phyloP scores from a whole-genome alignment of 164 flowering plant genomes.

The Sedum album region DNA sequence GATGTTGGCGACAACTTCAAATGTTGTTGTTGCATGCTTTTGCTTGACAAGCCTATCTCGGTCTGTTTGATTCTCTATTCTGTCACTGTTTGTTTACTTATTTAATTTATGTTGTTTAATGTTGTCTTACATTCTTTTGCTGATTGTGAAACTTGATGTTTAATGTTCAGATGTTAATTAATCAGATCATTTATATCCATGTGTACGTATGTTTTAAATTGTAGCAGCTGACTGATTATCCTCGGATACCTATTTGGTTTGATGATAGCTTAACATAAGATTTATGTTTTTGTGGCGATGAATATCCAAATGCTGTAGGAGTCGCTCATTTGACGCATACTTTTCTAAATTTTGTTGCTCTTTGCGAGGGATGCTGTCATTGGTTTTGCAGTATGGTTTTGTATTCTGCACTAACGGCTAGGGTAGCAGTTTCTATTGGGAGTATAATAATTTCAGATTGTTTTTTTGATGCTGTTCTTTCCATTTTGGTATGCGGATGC shows the following conservation, averaged over 20 bases:
- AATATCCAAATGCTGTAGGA: no score
- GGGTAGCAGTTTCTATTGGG: background rate
- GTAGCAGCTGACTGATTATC: no score
- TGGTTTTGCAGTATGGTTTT: background rate
- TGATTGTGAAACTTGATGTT: background rate
- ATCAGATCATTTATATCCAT: no score
- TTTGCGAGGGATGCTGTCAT: background rate
- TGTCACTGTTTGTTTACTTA: background rate
- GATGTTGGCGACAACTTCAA: background rate
- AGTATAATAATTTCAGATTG: background rate
- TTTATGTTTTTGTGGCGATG: no score
- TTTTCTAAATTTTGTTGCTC: background rate
- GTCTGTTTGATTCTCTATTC: background rate
- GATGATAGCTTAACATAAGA: no score
- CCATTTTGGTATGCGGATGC: background rate
- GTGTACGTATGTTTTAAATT: no score
- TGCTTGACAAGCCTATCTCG: constrained; percentile 6
- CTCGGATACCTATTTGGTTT: no score
- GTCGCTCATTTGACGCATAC: background rate
- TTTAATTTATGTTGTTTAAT: background rate
- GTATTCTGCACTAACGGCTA: background rate
- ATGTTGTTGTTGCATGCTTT: constrained; percentile 4
- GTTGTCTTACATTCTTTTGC: background rate
- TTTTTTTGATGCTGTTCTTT: background rate
- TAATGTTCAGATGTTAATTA: no score